These are phyloP conservation scores for Scheffersomyces stipitis DNA, from an alignment of 805 yeast genomes.

Conservation along the genomic window DNA sequence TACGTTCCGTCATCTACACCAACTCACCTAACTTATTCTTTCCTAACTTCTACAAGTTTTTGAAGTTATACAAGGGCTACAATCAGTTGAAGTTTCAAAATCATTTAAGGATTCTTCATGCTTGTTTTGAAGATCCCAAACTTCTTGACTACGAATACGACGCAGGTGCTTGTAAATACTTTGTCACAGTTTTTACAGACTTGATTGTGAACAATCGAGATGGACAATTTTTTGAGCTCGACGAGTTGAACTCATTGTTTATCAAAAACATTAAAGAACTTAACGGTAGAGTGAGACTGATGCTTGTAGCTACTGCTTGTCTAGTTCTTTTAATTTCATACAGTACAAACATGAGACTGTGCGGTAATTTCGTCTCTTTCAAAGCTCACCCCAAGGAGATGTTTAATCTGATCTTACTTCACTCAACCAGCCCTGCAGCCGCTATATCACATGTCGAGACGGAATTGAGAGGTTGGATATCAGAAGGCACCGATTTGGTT, in stretches of 20 bases:
- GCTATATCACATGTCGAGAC: too few species aligned
- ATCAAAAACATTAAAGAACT: too few species aligned
- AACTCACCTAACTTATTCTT: slow-evolving; percentile 24
- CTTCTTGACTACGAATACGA: slow-evolving; percentile 1
- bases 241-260: slow-evolving; percentile 13
- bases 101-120: slow-evolving; percentile 3
- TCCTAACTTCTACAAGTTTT: slow-evolving; percentile 21
- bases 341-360: too few species aligned
- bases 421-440: too few species aligned
- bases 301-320: too few species aligned
- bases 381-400: too few species aligned
- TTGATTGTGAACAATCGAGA: slow-evolving; percentile 5
- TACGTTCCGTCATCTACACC: slow-evolving; percentile 18
- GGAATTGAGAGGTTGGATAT: too few species aligned
- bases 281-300: too few species aligned
- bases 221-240: not conserved
- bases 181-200: slow-evolving; percentile 4
- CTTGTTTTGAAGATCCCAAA: slow-evolving; percentile 7
- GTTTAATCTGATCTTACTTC: too few species aligned
- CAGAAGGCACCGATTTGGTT: too few species aligned
- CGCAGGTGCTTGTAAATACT: slow-evolving; percentile 2
- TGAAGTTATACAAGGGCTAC: slow-evolving; percentile 3
- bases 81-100: not conserved
- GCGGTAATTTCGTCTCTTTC: too few species aligned
- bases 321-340: too few species aligned